A percentile compares a stretch with the other conserved stretches of the same genome.
These are phyloP conservation scores for Pseudovirgaria hyperparasitica DNA, from an alignment of 2,329 filamentous ascomycete genomes.

Conservation along the genomic window DNA sequence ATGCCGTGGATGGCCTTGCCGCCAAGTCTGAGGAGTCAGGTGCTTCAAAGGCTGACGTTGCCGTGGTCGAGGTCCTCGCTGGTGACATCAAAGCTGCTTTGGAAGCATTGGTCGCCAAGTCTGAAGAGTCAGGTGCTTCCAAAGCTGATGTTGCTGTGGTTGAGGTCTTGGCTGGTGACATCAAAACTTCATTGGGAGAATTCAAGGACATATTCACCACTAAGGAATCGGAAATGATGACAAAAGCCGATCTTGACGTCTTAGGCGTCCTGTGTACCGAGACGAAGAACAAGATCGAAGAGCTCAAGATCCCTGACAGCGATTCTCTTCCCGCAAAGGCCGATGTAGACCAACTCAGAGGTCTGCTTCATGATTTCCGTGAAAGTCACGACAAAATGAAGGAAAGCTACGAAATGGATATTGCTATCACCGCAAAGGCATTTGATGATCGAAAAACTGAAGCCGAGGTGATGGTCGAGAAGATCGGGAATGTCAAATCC, in stretches of 20 bases:
- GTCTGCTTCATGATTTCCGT: conserved; percentile 37
- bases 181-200: conserved; percentile 65
- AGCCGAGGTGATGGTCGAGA: conserved; percentile 63
- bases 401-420: conserved; percentile 60
- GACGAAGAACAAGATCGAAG: conserved; percentile 66
- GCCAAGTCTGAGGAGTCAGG: conserved; percentile 54
- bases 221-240: conserved; percentile 47
- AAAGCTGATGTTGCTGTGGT: conserved; percentile 35
- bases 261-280: conserved; percentile 75
- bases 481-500: conserved; percentile 64
- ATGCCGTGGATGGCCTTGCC: conserved; percentile 53
- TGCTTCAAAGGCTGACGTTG: conserved; percentile 67
- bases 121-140: conserved; percentile 50
- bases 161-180: conserved; percentile 54
- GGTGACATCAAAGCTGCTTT: conserved; percentile 63
- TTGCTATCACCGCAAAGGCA: conserved; percentile 62
- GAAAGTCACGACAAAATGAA: conserved; percentile 53
- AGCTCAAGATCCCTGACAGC: conserved; percentile 58
- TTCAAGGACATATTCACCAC: too few species aligned
- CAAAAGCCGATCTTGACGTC: conserved; percentile 69
- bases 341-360: conserved; percentile 54
- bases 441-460: conserved; percentile 78
- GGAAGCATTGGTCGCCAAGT: conserved; percentile 52
- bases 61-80: conserved; percentile 62
- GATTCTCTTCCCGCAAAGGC: conserved; percentile 62